A percentile compares a stretch with the other conserved stretches of the same genome.
Evolutionary conservation across 2,329 filamentous ascomycete genomes (phyloP).

Genomic region (Graphilbum fragrans): DNA sequence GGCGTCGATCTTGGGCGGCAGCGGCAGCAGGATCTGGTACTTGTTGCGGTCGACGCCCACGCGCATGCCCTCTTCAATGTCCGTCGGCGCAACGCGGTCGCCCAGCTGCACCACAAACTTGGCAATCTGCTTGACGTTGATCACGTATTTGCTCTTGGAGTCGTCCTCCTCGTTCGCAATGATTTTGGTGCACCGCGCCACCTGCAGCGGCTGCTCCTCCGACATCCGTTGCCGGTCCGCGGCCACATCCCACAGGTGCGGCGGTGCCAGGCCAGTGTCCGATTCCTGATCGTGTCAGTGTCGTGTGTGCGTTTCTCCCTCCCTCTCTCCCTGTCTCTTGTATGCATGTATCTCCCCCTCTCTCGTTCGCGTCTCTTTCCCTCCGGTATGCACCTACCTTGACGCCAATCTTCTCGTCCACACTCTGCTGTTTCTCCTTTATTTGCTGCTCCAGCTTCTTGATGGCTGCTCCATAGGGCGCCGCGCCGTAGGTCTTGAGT

Average conservation of each 20-base stretch:
- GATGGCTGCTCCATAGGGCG: constrained; percentile 83
- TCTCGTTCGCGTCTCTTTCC: not conserved
- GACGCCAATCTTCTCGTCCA: constrained; percentile 96
- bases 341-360: not conserved
- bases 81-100: constrained; percentile 90
- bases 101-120: constrained; percentile 98
- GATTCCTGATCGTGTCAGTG: constrained; percentile 55
- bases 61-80: constrained; percentile 99
- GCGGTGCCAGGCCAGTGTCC: constrained; percentile 93
- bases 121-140: constrained; percentile 99
- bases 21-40: constrained; percentile 93
- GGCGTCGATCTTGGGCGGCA: constrained; percentile 97
- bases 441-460: constrained; percentile 99
- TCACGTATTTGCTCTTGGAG: constrained; percentile 99
- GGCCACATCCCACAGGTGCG: constrained; percentile 97
- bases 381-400: constrained; percentile 38
- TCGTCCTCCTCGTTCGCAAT: constrained; percentile 93
- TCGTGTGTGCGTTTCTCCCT: not conserved
- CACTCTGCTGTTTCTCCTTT: constrained; percentile 96
- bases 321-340: not conserved
- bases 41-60: constrained; percentile 98
- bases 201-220: constrained; percentile 95
- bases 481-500: constrained; percentile 95
- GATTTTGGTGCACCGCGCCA: constrained; percentile 97
- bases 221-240: constrained; percentile 97